Conservation (phyloP, 164 flowering plant species). For the Tinospora cordifolia region DNA sequence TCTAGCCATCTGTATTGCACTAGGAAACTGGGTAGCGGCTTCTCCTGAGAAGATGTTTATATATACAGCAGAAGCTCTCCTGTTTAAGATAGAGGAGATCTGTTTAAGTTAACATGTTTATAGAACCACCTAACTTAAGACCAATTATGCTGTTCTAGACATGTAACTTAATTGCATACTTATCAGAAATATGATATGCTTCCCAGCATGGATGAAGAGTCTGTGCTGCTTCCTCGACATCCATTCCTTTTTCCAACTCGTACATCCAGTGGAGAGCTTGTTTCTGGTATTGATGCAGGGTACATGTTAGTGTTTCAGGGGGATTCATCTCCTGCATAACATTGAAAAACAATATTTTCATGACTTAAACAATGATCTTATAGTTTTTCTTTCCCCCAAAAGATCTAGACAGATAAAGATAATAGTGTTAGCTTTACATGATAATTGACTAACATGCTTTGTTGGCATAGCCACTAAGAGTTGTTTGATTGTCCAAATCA, state of each 20-base stretch:
- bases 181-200: conserved; percentile 56
- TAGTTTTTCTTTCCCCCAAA: background rate
- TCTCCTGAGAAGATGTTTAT: conserved; percentile 72
- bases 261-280: conserved; percentile 86
- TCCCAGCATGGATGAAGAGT: conserved; percentile 88
- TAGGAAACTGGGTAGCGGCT: conserved; percentile 59
- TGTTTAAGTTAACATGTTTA: background rate
- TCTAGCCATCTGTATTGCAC: conserved; percentile 58
- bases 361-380: background rate
- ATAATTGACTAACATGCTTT: too few species aligned
- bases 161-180: conserved; percentile 43
- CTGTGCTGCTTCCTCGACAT: conserved; percentile 47
- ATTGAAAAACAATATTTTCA: background rate
- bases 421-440: too few species aligned
- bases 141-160: background rate
- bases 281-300: conserved; percentile 66
- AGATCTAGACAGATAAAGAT: background rate
- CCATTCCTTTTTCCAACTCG: conserved; percentile 54
- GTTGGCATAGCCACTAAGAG: too few species aligned
- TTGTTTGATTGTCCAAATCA: too few species aligned
- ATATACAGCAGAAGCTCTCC: conserved; percentile 66
- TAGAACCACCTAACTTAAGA: background rate
- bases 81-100: conserved; percentile 20
- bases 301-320: conserved; percentile 51
- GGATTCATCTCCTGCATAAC: conserved; percentile 66